Evolutionary conservation across 768 basidiomycete species (phyloP).

Genomic region (Clavaria fumosa): DNA sequence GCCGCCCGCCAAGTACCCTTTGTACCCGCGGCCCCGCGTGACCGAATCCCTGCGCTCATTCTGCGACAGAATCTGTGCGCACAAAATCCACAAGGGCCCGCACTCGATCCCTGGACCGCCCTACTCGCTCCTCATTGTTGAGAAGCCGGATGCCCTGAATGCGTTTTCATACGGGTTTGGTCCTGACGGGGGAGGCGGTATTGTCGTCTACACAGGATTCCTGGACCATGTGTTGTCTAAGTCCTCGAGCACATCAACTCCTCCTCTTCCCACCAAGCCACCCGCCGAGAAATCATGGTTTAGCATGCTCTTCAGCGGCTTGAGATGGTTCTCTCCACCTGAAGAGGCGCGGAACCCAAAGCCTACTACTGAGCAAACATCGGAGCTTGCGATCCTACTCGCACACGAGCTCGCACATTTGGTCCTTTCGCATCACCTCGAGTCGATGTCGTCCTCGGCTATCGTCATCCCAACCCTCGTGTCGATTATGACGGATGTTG

Average conservation of each 20-base stretch:
- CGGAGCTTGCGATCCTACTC: slow-evolving; percentile 78
- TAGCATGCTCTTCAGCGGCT: slow-evolving; percentile 31
- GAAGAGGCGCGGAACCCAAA: slow-evolving; percentile 26
- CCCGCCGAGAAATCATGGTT: slow-evolving; percentile 25
- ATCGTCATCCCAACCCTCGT: slow-evolving; percentile 71
- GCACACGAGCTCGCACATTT: slow-evolving; percentile 92
- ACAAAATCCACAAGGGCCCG: slow-evolving; percentile 26
- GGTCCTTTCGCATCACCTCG: slow-evolving; percentile 79
- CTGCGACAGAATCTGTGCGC: slow-evolving; percentile 34
- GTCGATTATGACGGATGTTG: slow-evolving; percentile 60
- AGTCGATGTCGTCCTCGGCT: slow-evolving; percentile 73
- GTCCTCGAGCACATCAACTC: too few relatives aligned
- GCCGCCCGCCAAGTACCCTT: slow-evolving; percentile 68
- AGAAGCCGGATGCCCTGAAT: slow-evolving; percentile 69
- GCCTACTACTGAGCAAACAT: slow-evolving; percentile 70
- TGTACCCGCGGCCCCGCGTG: slow-evolving; percentile 72
- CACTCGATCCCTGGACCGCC: slow-evolving; percentile 66
- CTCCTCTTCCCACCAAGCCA: too few relatives aligned
- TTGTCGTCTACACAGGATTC: slow-evolving; percentile 92
- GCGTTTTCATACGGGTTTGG: slow-evolving; percentile 96
- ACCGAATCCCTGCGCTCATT: slow-evolving; percentile 51
- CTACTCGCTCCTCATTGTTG: slow-evolving; percentile 81
- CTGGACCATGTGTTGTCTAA: slow-evolving; percentile 68
- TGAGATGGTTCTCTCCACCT: slow-evolving; percentile 22
- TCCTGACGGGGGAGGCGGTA: slow-evolving; percentile 77